Evolutionary conservation across 2,329 filamentous ascomycete species (phyloP), one percentile per base, ranked within the genome.

Genomic region (Pyrenophora seminiperda): DNA sequence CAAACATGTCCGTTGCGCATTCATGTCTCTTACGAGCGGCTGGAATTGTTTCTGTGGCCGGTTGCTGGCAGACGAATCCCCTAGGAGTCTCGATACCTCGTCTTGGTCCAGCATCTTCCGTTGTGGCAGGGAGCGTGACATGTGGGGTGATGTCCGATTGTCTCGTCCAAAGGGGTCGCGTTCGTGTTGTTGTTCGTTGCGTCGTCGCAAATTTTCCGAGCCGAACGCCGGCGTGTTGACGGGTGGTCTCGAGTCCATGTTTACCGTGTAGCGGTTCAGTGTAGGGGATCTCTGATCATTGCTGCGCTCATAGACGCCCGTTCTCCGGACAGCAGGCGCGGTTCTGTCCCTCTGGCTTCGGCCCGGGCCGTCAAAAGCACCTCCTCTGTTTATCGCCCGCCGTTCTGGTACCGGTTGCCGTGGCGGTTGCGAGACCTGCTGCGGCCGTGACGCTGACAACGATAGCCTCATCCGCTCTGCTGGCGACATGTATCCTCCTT

Each of bases 231-330:
- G 67, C 24, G 48, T 58, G 17, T 66, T 53, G 22, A 67, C 45
- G 1, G 61, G 61, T 13, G 67, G 68, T 40, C 57, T 58, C 6
- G 66, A 53, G 30, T 66, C 62, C 63, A 70, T 68, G n/a, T 68
- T 69, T 40, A 70, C 62, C n/a, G 53, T 61, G 43, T 62, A 70
- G 19, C 62, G 59, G 22, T 38, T 56, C 33, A 55, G 54, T 32
- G 52, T 54, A 4, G 53, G 32, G 10, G 50, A 33, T 15, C 53
- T 43, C 14, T 47, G 46, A 7, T 53, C 50, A 7, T 37, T 42
- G 11, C 30, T 30, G 22, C 41, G 40, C 7, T 53, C 43, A 19
- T 33, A 40, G 33, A 18, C 41, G 9, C 31, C 41, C 18, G 15
- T 14, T 32, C 53, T 49, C 34, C 53, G 53, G 29, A 24, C 29